A percentile compares a stretch with the other conserved stretches of the same genome.
Evolutionary conservation across 2,329 filamentous ascomycete species (phyloP).

Genomic region (Akanthomyces uredinophilus): DNA sequence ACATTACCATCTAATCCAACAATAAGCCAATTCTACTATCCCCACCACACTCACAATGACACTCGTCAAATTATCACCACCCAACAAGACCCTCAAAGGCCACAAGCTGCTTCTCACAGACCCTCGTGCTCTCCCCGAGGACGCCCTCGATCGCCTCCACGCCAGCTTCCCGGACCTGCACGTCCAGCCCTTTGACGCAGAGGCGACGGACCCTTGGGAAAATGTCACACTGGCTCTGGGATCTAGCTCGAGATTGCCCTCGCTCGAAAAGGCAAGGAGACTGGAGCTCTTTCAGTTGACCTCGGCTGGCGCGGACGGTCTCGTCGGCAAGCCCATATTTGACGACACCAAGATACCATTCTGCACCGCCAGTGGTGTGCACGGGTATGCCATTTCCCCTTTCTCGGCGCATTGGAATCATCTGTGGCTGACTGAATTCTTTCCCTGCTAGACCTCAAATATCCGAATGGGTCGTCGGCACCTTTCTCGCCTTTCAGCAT

Average conservation of each 20-base stretch:
- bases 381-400: conserved; percentile 38
- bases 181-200: conserved; percentile 33
- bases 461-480: conserved; percentile 51
- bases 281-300: conserved; percentile 50
- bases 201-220: conserved; percentile 29
- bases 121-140: conserved; percentile 26
- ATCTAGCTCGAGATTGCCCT: conserved; percentile 36
- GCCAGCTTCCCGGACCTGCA: conserved; percentile 40
- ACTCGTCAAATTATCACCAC: neutral
- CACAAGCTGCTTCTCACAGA: conserved; percentile 44
- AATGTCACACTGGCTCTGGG: conserved; percentile 46
- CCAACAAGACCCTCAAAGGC: conserved; percentile 38
- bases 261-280: conserved; percentile 37
- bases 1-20: neutral
- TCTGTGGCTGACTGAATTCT: too few species aligned
- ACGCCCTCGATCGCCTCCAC: conserved; percentile 33
- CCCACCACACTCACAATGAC: conserved; percentile 8
- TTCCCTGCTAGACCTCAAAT: conserved; percentile 44
- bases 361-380: conserved; percentile 53
- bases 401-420: too few species aligned
- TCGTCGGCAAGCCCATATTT: conserved; percentile 43
- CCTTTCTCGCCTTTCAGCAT: conserved; percentile 46
- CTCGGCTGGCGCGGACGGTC: conserved; percentile 49
- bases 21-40: neutral
- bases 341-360: conserved; percentile 45